These are phyloP conservation scores for Pseudomicrostroma phylloplanum DNA, from an alignment of 1,284 basidiomycete genomes.

Conservation along the genomic window DNA sequence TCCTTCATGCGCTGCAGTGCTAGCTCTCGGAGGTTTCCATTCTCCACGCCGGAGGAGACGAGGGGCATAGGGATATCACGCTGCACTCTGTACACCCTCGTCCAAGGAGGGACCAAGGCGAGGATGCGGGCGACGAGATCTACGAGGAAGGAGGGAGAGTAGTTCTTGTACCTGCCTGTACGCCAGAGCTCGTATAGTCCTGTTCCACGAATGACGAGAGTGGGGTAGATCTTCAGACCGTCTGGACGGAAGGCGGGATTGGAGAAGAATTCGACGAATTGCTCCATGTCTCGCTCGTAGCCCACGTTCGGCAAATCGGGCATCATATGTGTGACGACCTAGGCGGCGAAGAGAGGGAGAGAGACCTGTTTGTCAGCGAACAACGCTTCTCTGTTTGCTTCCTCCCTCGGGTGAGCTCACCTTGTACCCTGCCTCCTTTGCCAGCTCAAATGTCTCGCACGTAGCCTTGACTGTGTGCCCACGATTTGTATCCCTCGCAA, in stretches of 20 bases:
- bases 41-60: constrained; percentile 93
- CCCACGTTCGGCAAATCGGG: constrained; percentile 83
- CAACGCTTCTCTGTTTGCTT: neutral
- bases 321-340: constrained; percentile 59
- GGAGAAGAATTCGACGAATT: constrained; percentile 97
- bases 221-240: constrained; percentile 97
- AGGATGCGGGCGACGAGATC: constrained; percentile 94
- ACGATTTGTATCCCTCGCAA: constrained; percentile 94
- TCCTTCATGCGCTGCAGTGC: constrained; percentile 97
- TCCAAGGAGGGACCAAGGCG: constrained; percentile 97
- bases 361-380: neutral
- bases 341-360: too few species aligned
- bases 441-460: constrained; percentile 92
- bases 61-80: constrained; percentile 90
- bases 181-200: constrained; percentile 95
- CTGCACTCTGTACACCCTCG: constrained; percentile 79
- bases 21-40: constrained; percentile 92
- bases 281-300: constrained; percentile 87
- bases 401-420: too few species aligned
- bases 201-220: constrained; percentile 93
- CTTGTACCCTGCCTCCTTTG: constrained; percentile 99
- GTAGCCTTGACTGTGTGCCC: constrained; percentile 93
- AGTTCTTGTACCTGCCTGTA: constrained; percentile 95
- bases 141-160: constrained; percentile 94
- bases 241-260: constrained; percentile 96